Evolutionary conservation across 2,329 filamentous ascomycete species (phyloP).

Genomic region (Pseudocercospora musae): DNA sequence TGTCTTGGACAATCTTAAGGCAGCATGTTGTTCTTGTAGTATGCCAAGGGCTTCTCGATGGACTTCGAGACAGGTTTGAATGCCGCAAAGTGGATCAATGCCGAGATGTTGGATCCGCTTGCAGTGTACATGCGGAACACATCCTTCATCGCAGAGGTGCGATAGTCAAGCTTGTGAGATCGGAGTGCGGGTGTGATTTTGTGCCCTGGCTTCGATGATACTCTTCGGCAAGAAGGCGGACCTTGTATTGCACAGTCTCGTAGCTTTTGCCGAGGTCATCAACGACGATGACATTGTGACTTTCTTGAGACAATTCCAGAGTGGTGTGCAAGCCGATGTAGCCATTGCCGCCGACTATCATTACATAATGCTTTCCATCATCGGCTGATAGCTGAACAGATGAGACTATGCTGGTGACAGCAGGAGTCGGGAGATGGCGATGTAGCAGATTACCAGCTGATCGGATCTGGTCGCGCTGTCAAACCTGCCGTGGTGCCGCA

Average conservation of each 20-base stretch:
- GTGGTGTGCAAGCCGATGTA: constrained; percentile 53
- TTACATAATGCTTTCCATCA: constrained; percentile 36
- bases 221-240: constrained; percentile 37
- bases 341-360: constrained; percentile 45
- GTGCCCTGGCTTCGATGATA: constrained; percentile 39
- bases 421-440: too few species aligned
- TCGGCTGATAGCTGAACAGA: constrained; percentile 4
- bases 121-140: constrained; percentile 44
- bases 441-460: neutral
- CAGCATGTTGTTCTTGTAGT: constrained; percentile 64
- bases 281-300: constrained; percentile 52
- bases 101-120: constrained; percentile 52
- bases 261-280: constrained; percentile 47
- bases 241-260: constrained; percentile 38
- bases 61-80: constrained; percentile 65
- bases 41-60: constrained; percentile 58
- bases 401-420: too few species aligned
- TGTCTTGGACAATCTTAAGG: constrained; percentile 55
- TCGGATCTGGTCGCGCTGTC: neutral
- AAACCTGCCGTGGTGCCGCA: neutral
- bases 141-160: constrained; percentile 41
- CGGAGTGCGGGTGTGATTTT: constrained; percentile 45
- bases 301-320: constrained; percentile 53
- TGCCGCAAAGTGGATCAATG: constrained; percentile 68
- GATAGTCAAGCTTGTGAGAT: constrained; percentile 50